These are phyloP conservation scores for Saccharomyces cerevisiae DNA, from an alignment of 805 yeast species.

Conservation along the genomic window DNA sequence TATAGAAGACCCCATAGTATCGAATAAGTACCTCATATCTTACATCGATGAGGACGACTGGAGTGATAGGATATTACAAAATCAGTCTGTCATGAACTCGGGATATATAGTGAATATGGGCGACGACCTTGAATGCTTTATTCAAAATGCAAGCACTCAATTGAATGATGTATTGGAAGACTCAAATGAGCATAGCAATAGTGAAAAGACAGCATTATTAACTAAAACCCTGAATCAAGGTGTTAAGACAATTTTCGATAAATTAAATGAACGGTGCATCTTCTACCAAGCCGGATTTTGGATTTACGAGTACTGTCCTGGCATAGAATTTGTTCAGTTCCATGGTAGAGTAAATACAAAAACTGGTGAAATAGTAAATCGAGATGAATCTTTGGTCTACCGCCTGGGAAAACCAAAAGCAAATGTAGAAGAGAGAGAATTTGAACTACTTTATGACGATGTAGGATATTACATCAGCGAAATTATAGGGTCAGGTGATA, in stretches of 20 bases:
- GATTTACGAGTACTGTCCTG: conserved; percentile 46
- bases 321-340: conserved; percentile 42
- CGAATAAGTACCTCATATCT: conserved; percentile 13
- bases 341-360: conserved; percentile 22
- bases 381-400: conserved; percentile 12
- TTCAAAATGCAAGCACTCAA: conserved; percentile 7
- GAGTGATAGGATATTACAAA: conserved; percentile 7
- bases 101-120: conserved; percentile 17
- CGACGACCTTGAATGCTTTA: conserved; percentile 15
- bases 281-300: conserved; percentile 38
- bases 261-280: conserved; percentile 19
- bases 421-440: conserved; percentile 13
- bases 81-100: conserved; percentile 6
- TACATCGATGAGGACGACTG: conserved; percentile 15
- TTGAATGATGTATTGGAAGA: conserved; percentile 5
- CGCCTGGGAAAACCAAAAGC: conserved; percentile 25
- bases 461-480: conserved; percentile 31
- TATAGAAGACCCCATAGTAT: conserved; percentile 14
- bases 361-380: neutral
- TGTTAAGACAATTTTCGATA: conserved; percentile 11
- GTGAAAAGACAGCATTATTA: conserved; percentile 7
- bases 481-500: conserved; percentile 41
- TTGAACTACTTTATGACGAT: conserved; percentile 29
- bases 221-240: conserved; percentile 14
- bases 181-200: conserved; percentile 5